A percentile compares a stretch with the other conserved stretches of the same genome.
These are phyloP conservation scores for Zalerion maritima DNA, from an alignment of 495 filamentous ascomycete species.

Conservation along the genomic window DNA sequence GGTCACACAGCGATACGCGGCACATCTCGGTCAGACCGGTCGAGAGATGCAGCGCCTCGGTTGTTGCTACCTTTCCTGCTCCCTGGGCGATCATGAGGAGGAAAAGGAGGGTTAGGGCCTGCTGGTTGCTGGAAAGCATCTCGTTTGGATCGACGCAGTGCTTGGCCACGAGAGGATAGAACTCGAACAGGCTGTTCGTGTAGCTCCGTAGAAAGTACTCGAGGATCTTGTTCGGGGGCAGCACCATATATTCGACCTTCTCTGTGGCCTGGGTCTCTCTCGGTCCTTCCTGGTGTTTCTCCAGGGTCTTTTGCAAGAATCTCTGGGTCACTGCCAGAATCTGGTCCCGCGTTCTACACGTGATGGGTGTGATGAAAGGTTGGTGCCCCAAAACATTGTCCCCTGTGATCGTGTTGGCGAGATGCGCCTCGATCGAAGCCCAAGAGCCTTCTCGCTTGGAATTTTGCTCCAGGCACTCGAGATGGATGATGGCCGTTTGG, in stretches of 20 bases:
- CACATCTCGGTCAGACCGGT: slow-evolving; percentile 33
- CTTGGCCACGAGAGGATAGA: slow-evolving; percentile 23
- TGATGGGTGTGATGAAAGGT: slow-evolving; percentile 18
- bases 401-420: neutral
- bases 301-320: slow-evolving; percentile 33
- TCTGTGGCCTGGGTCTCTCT: slow-evolving; percentile 14
- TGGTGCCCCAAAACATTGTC: no score
- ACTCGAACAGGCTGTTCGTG: slow-evolving; percentile 25
- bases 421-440: slow-evolving; percentile 6
- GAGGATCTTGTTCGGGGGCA: slow-evolving; percentile 28
- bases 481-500: slow-evolving; percentile 25
- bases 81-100: slow-evolving; percentile 37
- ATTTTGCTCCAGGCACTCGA: slow-evolving; percentile 27
- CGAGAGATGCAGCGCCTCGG: slow-evolving; percentile 27
- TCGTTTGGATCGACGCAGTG: slow-evolving; percentile 29
- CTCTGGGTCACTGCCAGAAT: slow-evolving; percentile 32
- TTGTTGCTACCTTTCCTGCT: slow-evolving; percentile 24
- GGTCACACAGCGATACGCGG: slow-evolving; percentile 34
- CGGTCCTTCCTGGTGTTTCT: slow-evolving; percentile 23
- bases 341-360: slow-evolving; percentile 26
- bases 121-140: slow-evolving; percentile 27
- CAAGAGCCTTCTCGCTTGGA: slow-evolving; percentile 22
- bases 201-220: slow-evolving; percentile 30
- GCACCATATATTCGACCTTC: slow-evolving; percentile 25
- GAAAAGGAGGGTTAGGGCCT: slow-evolving; percentile 28